Evolutionary conservation across 495 filamentous ascomycete genomes (phyloP).

Genomic region (Hapsidospora chrysogenum): DNA sequence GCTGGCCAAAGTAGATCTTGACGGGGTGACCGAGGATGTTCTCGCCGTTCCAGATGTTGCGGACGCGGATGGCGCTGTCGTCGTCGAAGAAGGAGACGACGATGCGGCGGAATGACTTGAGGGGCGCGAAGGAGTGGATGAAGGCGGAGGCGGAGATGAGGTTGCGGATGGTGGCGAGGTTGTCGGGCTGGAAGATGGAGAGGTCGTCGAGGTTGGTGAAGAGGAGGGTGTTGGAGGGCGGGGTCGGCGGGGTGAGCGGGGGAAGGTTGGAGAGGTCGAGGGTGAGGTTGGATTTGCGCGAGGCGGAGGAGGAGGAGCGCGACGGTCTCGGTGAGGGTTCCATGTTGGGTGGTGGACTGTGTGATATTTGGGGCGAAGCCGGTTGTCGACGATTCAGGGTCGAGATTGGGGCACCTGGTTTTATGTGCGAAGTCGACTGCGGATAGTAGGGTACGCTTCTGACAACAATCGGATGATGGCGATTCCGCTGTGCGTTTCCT

Average conservation of each 20-base stretch:
- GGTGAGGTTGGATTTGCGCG: slow-evolving; percentile 35
- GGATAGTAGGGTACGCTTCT: too few species aligned
- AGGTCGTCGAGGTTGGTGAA: slow-evolving; percentile 75
- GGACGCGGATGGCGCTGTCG: slow-evolving; percentile 55
- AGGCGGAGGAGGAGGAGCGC: slow-evolving; percentile 15
- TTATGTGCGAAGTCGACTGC: not conserved
- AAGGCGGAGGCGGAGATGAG: slow-evolving; percentile 51
- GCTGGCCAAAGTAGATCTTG: slow-evolving; percentile 78
- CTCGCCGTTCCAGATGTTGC: slow-evolving; percentile 53
- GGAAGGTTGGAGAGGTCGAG: slow-evolving; percentile 74
- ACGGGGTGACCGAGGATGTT: slow-evolving; percentile 51
- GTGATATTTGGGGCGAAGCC: not conserved
- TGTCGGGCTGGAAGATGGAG: slow-evolving; percentile 60
- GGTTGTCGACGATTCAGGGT: not conserved
- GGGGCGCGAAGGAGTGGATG: slow-evolving; percentile 76
- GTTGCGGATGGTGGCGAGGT: slow-evolving; percentile 58
- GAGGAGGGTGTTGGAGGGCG: slow-evolving; percentile 84
- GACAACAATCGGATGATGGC: too few species aligned
- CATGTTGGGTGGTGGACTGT: slow-evolving; percentile 3
- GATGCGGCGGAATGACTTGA: slow-evolving; percentile 85
- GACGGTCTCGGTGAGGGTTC: slow-evolving; percentile 11
- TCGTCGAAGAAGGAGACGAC: slow-evolving; percentile 69
- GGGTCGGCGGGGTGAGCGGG: slow-evolving; percentile 57
- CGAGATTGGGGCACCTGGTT: not conserved
- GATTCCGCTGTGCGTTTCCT: too few species aligned